These are phyloP conservation scores for Rhizophlyctis rosea DNA, from an alignment of 192 early-diverging fungal species.

Conservation along the genomic window DNA sequence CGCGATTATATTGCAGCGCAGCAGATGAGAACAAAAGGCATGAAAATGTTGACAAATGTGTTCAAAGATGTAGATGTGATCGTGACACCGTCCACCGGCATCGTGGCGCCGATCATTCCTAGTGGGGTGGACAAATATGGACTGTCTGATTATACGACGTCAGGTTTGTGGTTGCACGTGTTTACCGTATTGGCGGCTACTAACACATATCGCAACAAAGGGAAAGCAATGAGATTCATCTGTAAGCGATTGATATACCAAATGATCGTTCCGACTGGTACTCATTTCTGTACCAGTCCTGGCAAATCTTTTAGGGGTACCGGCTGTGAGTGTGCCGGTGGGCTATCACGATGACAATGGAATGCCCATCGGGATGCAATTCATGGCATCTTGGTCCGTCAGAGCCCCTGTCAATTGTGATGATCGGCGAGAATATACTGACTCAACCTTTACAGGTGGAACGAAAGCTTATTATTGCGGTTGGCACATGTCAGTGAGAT, in stretches of 20 bases:
- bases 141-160: conserved; percentile 50
- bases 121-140: conserved; percentile 42
- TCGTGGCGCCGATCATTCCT: conserved; percentile 53
- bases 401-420: not conserved
- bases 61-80: conserved; percentile 63
- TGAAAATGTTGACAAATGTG: conserved; percentile 44
- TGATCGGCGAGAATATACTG: not conserved
- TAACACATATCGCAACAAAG: too few relatives aligned
- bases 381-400: conserved; percentile 61
- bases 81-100: conserved; percentile 57
- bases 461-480: conserved; percentile 60
- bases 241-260: conserved; percentile 17
- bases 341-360: conserved; percentile 48
- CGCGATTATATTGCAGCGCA: conserved; percentile 54
- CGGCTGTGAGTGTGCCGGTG: conserved; percentile 58
- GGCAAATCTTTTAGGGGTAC: conserved; percentile 66
- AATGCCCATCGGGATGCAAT: conserved; percentile 65
- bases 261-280: not conserved
- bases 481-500: conserved; percentile 56
- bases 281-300: conserved; percentile 22
- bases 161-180: too few relatives aligned
- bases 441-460: conserved; percentile 29
- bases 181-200: too few relatives aligned
- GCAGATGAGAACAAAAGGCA: conserved; percentile 52
- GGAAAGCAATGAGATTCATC: conserved; percentile 55